phyloP scores from a whole-genome alignment of 306 rosid genomes.

The Boehmeria nivea region DNA sequence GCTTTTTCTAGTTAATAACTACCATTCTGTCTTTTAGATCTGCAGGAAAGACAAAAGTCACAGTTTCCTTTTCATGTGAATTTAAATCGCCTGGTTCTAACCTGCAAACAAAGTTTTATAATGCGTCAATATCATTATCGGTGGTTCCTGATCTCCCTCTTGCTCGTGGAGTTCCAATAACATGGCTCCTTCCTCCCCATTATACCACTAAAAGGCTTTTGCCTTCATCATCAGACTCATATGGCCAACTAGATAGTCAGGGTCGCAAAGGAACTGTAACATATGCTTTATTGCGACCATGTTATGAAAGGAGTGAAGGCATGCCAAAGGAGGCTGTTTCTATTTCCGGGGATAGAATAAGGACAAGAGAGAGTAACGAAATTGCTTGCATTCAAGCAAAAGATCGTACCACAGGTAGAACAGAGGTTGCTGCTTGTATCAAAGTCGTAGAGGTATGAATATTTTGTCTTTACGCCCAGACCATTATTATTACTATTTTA shows the following conservation, averaged over 20 bases:
- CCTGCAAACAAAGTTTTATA: slow-evolving; percentile 43
- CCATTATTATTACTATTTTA: not conserved
- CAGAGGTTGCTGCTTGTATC: slow-evolving; percentile 84
- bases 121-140: slow-evolving; percentile 57
- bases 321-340: slow-evolving; percentile 56
- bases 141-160: slow-evolving; percentile 85
- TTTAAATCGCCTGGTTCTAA: slow-evolving; percentile 43
- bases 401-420: slow-evolving; percentile 70
- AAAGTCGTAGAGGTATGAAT: slow-evolving; percentile 72
- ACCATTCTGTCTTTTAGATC: slow-evolving; percentile 40
- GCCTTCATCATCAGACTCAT: slow-evolving; percentile 58
- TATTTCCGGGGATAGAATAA: slow-evolving; percentile 71
- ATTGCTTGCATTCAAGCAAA: slow-evolving; percentile 90
- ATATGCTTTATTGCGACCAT: slow-evolving; percentile 57
- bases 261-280: slow-evolving; percentile 53
- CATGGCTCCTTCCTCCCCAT: slow-evolving; percentile 95
- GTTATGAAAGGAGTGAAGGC: slow-evolving; percentile 45
- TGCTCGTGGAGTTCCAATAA: slow-evolving; percentile 80
- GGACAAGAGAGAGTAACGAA: slow-evolving; percentile 59
- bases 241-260: slow-evolving; percentile 46
- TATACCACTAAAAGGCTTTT: slow-evolving; percentile 60
- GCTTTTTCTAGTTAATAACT: slow-evolving; percentile 1
- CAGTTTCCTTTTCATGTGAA: slow-evolving; percentile 71
- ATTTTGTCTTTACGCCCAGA: slow-evolving; percentile 8
- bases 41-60: slow-evolving; percentile 71